Conservation (phyloP, 1,284 basidiomycete genomes). For the Volvariella volvacea region DNA sequence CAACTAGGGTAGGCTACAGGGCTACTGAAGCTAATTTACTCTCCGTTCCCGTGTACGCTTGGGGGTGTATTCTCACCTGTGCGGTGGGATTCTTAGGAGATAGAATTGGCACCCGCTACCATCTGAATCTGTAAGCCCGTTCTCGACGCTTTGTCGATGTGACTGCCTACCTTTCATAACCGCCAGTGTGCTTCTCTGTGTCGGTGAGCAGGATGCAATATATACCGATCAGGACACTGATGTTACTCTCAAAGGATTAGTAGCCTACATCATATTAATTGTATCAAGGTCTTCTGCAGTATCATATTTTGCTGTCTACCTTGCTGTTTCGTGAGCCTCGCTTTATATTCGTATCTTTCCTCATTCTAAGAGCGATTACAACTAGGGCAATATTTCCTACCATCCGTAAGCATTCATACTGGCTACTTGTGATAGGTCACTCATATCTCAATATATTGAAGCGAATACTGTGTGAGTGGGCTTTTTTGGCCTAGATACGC, state of each 20-base stretch:
- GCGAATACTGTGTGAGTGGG: slow-evolving; percentile 53
- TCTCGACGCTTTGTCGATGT: not conserved
- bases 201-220: slow-evolving; percentile 25
- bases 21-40: slow-evolving; percentile 68
- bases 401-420: slow-evolving; percentile 34
- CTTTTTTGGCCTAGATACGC: not conserved
- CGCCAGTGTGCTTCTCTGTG: slow-evolving; percentile 27
- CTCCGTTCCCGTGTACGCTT: slow-evolving; percentile 60
- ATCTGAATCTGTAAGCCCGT: slow-evolving; percentile 49
- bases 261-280: slow-evolving; percentile 60
- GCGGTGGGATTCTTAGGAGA: slow-evolving; percentile 52
- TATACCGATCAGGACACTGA: not conserved
- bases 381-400: slow-evolving; percentile 57
- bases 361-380: slow-evolving; percentile 19
- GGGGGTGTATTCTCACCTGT: slow-evolving; percentile 59
- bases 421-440: slow-evolving; percentile 2
- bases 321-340: slow-evolving; percentile 49
- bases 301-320: slow-evolving; percentile 60
- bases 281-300: slow-evolving; percentile 48
- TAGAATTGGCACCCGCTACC: slow-evolving; percentile 46
- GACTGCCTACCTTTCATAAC: slow-evolving; percentile 1
- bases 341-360: not conserved
- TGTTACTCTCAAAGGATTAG: slow-evolving; percentile 20
- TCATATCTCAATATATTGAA: slow-evolving; percentile 22
- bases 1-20: slow-evolving; percentile 37